Base-by-base conservation (phyloP, 2,329 filamentous ascomycete species). In the Alternaria sp. region DNA sequence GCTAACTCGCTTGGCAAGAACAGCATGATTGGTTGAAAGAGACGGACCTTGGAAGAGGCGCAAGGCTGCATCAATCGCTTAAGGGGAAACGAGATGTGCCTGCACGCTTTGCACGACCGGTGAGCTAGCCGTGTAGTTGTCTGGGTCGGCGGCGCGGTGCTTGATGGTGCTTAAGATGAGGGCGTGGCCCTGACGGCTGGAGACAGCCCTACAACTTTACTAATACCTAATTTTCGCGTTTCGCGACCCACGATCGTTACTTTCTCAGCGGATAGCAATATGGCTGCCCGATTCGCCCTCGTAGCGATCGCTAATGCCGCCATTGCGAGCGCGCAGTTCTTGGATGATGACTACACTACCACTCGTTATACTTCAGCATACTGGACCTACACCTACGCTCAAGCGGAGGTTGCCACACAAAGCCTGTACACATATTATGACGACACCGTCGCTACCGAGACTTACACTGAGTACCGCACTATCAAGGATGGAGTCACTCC, bases 401-500 rank as follows among this genome's bases (percentile, higher is more conserved):
- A 65, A n/a, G 61, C 65, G 25, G 69, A 72, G 6, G 63, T 47
- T 9, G 61, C 65, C n/a, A 64, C 69, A 12, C 58, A 62, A 11
- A 62, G 49, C 20, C 37, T 55, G 7, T 73, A 72, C 28, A 75
- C 71, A 15, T 67, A 59, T 41, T 18, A 41, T 12, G 56, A 61
- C 46, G 58, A 54, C 33, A 33, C 28, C 12, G 56, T 69, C 15
- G 55, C 59, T 8, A 67, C 64, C 21, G 62, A 70, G 11, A 65
- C 65, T 30, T 64, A 66, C 41, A 61, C 60, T 0, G 55, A 61
- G 18, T 70, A 64, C 44, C 65, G 69, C 15, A 73, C 64, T 0
- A 67, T 78, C 45, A 75, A 75, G 23, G 57, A 65, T 7, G 55
- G 54, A 5, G 75, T 73, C 10, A 77, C 70, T 1, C 75, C 75